Conservation (phyloP, 495 filamentous ascomycete species). For the Neurospora sp. region DNA sequence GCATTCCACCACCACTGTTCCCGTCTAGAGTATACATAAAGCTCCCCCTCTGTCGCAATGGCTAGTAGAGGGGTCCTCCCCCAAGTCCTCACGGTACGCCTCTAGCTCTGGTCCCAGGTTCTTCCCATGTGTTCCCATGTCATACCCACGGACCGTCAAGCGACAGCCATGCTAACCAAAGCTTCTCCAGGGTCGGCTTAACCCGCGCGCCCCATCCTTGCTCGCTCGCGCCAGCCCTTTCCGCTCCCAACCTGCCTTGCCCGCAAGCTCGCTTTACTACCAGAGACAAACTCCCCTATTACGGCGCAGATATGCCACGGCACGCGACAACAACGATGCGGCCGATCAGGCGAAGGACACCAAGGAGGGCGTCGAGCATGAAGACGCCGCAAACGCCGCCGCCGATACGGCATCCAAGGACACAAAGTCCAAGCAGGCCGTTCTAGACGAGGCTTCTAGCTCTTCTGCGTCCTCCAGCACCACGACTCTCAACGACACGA, state of each 20-base stretch:
- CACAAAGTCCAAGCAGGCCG: slow-evolving; percentile 14
- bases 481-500: slow-evolving; percentile 22
- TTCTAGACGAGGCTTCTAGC: slow-evolving; percentile 15
- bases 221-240: background rate
- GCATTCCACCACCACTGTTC: background rate
- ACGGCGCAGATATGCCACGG: slow-evolving; percentile 13
- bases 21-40: background rate
- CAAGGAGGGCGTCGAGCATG: slow-evolving; percentile 11
- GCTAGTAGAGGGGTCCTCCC: background rate
- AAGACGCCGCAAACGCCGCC: slow-evolving; percentile 15
- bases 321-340: background rate
- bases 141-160: slow-evolving; percentile 8
- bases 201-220: slow-evolving; percentile 6
- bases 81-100: background rate
- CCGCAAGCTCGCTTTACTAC: background rate
- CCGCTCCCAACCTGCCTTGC: background rate
- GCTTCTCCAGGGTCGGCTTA: slow-evolving; percentile 14
- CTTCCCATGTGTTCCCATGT: background rate
- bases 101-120: background rate
- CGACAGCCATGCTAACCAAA: slow-evolving; percentile 8
- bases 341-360: slow-evolving; percentile 8
- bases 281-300: background rate
- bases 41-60: background rate
- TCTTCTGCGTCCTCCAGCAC: slow-evolving; percentile 17
- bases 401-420: slow-evolving; percentile 11